Evolutionary conservation across 2,329 filamentous ascomycete genomes (phyloP).

Genomic region (Teratosphaeria pseudoeucalypti): DNA sequence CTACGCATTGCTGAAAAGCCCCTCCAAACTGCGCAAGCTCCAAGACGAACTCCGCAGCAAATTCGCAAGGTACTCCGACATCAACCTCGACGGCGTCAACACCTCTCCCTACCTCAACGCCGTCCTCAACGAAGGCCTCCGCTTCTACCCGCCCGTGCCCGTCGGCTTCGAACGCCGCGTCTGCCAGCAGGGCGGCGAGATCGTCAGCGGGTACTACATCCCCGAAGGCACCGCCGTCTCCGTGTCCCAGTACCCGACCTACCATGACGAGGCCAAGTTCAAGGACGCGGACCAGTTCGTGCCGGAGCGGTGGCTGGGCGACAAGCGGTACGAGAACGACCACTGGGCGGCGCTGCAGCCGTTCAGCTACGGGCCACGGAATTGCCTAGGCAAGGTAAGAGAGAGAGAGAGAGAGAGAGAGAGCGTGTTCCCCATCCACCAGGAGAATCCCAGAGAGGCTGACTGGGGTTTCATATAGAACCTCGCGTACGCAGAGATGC

Average conservation of each 20-base stretch:
- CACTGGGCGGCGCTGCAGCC: slow-evolving; percentile 19
- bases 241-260: slow-evolving; percentile 16
- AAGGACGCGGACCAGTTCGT: slow-evolving; percentile 15
- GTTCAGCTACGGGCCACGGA: slow-evolving; percentile 23
- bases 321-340: slow-evolving; percentile 17
- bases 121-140: slow-evolving; percentile 26
- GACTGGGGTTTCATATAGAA: slow-evolving; percentile 9
- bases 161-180: slow-evolving; percentile 17
- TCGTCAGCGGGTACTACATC: slow-evolving; percentile 19
- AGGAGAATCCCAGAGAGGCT: neutral
- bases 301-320: slow-evolving; percentile 23
- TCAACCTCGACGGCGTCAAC: slow-evolving; percentile 25
- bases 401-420: slow-evolving; percentile 1
- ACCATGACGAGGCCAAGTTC: slow-evolving; percentile 18
- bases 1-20: slow-evolving; percentile 60
- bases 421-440: neutral
- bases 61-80: slow-evolving; percentile 24
- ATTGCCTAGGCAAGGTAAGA: slow-evolving; percentile 21
- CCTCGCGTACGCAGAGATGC: slow-evolving; percentile 29
- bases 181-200: slow-evolving; percentile 4
- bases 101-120: slow-evolving; percentile 30
- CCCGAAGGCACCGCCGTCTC: slow-evolving; percentile 18
- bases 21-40: slow-evolving; percentile 42
- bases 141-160: slow-evolving; percentile 28
- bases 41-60: slow-evolving; percentile 43